Evolutionary conservation across 768 basidiomycete species (phyloP), one percentile per base, ranked within the genome.

Genomic region (Hericium coralloides): DNA sequence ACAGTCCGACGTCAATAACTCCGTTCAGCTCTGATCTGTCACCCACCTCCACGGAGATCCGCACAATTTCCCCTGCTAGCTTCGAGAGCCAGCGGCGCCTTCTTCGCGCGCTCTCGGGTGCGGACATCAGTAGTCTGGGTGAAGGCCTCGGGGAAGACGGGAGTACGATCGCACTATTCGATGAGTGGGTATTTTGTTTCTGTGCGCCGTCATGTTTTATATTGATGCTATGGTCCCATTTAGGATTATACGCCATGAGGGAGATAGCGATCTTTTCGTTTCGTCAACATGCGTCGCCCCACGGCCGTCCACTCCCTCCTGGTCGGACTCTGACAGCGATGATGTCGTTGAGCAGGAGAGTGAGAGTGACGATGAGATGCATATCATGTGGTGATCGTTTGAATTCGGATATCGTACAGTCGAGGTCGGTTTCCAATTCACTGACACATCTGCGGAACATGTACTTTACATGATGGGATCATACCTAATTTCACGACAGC

Each of bases 121-220:
- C 56, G 58, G 61, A 51, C 61, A 68, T 57, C 25, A 66, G 67
- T 43, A 69, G 68, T 15, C 56, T 66, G 23, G 61, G 64, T 20
- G 69, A 70, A 14, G 60, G 57, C 36, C 70, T 70, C 14, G 68
- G 67, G 12, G 72, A 75, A 22, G 84, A 87, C 60, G 67, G 66
- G 12, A 71, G 71, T 51, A 79, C 83, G 0, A 79, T 89, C 55
- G 74, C 74, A n/a, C 70, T 87, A 62, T 90, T 90, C 67, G 88
- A 90, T 65, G 77, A 82, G 88, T 89, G 60, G 65, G 79, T 45
- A 7, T 15, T 20, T 45, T 7, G 43, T 17, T 20, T 10, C 12
- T 45, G 14, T 20, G 43, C 43, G 17, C 43, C 9, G 43, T 45
- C 20, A n/a, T 8, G n/a, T n/a, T 45, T n/a, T n/a, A 8, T 18